Conservation (phyloP, 2,329 filamentous ascomycete genomes). For the Paramyrothecium roridum region DNA sequence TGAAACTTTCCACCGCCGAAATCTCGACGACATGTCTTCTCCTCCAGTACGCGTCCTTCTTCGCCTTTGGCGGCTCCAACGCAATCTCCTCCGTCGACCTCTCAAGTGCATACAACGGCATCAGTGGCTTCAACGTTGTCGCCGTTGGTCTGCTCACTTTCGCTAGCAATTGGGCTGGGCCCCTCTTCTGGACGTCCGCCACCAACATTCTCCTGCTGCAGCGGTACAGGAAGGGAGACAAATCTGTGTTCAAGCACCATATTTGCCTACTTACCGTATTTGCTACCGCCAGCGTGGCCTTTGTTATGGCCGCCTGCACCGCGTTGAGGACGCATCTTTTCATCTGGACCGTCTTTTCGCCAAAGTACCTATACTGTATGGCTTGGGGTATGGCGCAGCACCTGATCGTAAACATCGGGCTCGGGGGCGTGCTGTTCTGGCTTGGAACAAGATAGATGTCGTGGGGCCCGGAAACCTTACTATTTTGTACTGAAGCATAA, state of each 20-base stretch:
- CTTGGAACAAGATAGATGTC: constrained; percentile 27
- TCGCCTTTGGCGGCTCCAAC: constrained; percentile 86
- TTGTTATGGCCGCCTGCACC: constrained; percentile 87
- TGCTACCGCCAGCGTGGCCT: constrained; percentile 58
- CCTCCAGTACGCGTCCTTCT: constrained; percentile 80
- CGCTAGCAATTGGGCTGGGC: constrained; percentile 84
- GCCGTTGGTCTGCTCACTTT: constrained; percentile 83
- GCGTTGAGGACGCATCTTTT: constrained; percentile 84
- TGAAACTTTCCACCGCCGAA: constrained; percentile 50
- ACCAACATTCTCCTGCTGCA: constrained; percentile 57
- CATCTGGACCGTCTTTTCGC: constrained; percentile 98
- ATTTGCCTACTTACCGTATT: constrained; percentile 68
- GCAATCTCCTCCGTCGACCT: constrained; percentile 95
- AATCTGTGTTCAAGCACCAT: constrained; percentile 45
- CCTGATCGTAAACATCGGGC: constrained; percentile 64
- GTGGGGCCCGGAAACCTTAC: background rate
- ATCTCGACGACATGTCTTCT: constrained; percentile 70
- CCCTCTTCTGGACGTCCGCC: constrained; percentile 80
- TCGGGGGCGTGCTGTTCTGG: constrained; percentile 58
- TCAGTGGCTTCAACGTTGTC: constrained; percentile 75
- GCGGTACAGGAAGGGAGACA: constrained; percentile 19
- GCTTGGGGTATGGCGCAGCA: constrained; percentile 86
- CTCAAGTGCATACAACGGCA: constrained; percentile 91
- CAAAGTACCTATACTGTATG: constrained; percentile 90
- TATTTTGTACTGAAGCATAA: too few relatives aligned